Evolutionary conservation across 2,329 filamentous ascomycete species (phyloP).

Genomic region (Fusarium hostae): DNA sequence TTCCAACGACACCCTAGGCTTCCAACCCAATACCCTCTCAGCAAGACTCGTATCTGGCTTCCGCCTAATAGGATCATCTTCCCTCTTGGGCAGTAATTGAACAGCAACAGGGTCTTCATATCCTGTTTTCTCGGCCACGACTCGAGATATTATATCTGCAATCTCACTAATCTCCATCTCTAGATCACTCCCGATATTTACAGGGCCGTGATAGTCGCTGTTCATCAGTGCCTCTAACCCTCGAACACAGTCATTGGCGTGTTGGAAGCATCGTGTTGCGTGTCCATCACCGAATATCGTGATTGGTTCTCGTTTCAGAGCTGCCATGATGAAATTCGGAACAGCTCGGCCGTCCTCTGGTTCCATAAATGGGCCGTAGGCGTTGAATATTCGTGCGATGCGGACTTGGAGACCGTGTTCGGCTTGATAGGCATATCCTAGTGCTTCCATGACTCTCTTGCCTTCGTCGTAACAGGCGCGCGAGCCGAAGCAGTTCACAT

Average conservation of each 20-base stretch:
- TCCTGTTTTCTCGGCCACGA: slow-evolving; percentile 25
- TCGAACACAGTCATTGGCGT: slow-evolving; percentile 17
- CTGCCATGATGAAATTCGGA: slow-evolving; percentile 37
- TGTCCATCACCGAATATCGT: slow-evolving; percentile 34
- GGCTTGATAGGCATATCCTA: slow-evolving; percentile 46
- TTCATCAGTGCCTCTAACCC: slow-evolving; percentile 32
- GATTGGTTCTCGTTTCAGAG: slow-evolving; percentile 24
- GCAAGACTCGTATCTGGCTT: slow-evolving; percentile 33
- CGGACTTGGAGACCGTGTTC: slow-evolving; percentile 39
- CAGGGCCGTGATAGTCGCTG: slow-evolving; percentile 23
- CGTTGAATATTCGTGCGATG: slow-evolving; percentile 38
- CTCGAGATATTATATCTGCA: slow-evolving; percentile 21
- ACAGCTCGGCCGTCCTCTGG: slow-evolving; percentile 27
- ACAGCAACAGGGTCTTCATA: slow-evolving; percentile 11
- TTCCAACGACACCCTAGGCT: slow-evolving; percentile 15
- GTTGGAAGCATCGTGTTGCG: slow-evolving; percentile 32
- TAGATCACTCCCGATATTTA: slow-evolving; percentile 34
- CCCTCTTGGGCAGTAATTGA: slow-evolving; percentile 16
- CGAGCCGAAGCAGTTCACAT: slow-evolving; percentile 55
- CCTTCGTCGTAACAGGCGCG: slow-evolving; percentile 57
- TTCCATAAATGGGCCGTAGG: slow-evolving; percentile 31
- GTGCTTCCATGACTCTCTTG: slow-evolving; percentile 53
- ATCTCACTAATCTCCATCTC: slow-evolving; percentile 32
- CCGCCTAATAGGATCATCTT: slow-evolving; percentile 31
- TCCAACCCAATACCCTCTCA: slow-evolving; percentile 19